phyloP scores from a whole-genome alignment of 202 grass and related monocot genomes.

The Musa balbisiana region DNA sequence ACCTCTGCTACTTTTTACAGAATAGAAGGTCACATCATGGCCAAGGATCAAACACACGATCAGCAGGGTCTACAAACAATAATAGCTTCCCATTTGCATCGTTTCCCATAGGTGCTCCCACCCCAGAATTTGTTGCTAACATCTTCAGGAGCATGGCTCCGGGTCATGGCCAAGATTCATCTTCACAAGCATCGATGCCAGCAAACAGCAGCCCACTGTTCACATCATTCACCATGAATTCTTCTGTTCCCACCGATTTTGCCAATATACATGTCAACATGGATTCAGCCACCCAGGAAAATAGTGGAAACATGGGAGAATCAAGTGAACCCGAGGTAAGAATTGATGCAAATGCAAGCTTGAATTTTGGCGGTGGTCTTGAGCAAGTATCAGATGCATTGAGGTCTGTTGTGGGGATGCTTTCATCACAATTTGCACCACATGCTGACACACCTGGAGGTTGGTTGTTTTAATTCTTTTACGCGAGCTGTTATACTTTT shows the following conservation, averaged over 20 bases:
- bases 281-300: not conserved
- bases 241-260: slow-evolving; percentile 30
- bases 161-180: slow-evolving; percentile 30
- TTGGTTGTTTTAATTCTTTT: not conserved
- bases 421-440: slow-evolving; percentile 34
- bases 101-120: slow-evolving; percentile 34
- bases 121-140: slow-evolving; percentile 38
- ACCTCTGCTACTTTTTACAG: slow-evolving; percentile 28
- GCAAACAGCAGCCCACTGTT: slow-evolving; percentile 1
- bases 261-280: slow-evolving; percentile 18
- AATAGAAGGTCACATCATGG: slow-evolving; percentile 11
- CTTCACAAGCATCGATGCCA: slow-evolving; percentile 18
- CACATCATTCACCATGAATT: slow-evolving; percentile 3
- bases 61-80: slow-evolving; percentile 24
- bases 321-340: slow-evolving; percentile 17
- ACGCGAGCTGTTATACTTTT: not conserved
- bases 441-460: slow-evolving; percentile 35
- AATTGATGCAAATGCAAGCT: slow-evolving; percentile 26
- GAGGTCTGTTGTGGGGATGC: slow-evolving; percentile 65
- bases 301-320: slow-evolving; percentile 23
- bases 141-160: slow-evolving; percentile 36
- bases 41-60: slow-evolving; percentile 26
- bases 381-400: slow-evolving; percentile 50
- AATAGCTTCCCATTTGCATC: slow-evolving; percentile 34
- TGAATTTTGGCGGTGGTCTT: slow-evolving; percentile 25